These are phyloP conservation scores for Paecilomyces variotii DNA, from an alignment of 2,329 filamentous ascomycete genomes.

Conservation along the genomic window DNA sequence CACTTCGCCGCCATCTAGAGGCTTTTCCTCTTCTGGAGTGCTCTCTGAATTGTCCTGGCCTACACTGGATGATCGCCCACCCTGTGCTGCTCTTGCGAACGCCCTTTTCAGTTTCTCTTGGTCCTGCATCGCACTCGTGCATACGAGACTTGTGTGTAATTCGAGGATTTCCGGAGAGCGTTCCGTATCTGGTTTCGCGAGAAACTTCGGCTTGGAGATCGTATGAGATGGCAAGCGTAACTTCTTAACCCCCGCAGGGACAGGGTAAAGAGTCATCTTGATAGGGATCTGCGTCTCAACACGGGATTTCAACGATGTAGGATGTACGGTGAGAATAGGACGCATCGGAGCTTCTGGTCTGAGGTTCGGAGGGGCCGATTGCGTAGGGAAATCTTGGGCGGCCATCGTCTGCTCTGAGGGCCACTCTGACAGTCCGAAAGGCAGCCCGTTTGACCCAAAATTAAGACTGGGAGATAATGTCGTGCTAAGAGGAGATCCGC, in stretches of 20 bases:
- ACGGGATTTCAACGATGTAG: conserved; percentile 71
- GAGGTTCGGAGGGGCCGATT: conserved; percentile 18
- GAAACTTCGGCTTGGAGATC: conserved; percentile 87
- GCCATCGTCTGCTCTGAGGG: conserved; percentile 7
- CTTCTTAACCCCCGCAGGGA: conserved; percentile 68
- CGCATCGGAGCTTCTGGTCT: conserved; percentile 26
- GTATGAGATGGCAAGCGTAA: conserved; percentile 82
- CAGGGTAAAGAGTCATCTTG: conserved; percentile 65
- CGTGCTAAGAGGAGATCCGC: conserved; percentile 31
- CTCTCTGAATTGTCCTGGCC: conserved; percentile 38
- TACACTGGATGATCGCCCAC: conserved; percentile 32
- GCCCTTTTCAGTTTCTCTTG: conserved; percentile 59
- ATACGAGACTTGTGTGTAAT: conserved; percentile 74
- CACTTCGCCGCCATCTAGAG: conserved; percentile 86
- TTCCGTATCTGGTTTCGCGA: conserved; percentile 62
- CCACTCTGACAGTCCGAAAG: conserved; percentile 27
- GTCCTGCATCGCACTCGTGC: conserved; percentile 83
- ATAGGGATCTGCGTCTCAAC: conserved; percentile 96
- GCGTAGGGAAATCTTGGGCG: conserved; percentile 14
- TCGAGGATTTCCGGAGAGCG: conserved; percentile 67
- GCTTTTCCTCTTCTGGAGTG: conserved; percentile 59
- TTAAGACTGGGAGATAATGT: conserved; percentile 31
- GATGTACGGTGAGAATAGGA: conserved; percentile 51
- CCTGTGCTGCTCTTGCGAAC: conserved; percentile 51
- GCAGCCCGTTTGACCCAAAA: conserved; percentile 23